Evolutionary conservation across 331 rosid species (phyloP).

Genomic region (Malus hybrid): DNA sequence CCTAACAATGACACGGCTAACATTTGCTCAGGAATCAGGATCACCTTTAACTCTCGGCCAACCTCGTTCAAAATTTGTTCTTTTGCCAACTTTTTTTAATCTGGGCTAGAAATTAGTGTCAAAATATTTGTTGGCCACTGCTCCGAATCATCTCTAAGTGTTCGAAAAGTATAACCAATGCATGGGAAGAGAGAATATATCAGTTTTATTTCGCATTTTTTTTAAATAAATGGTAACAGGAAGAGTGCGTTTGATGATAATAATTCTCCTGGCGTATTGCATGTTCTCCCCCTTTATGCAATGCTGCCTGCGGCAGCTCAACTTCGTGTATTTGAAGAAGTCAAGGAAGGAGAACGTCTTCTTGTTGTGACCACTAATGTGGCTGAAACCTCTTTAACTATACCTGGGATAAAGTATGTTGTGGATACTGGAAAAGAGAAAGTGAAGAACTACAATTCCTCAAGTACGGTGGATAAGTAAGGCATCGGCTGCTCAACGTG

Average conservation of each 20-base stretch:
- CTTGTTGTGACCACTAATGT: slow-evolving; percentile 89
- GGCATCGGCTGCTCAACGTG: slow-evolving; percentile 93
- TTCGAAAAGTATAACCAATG: too few species aligned
- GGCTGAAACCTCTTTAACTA: slow-evolving; percentile 93
- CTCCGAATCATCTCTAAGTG: too few species aligned
- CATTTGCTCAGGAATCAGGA: too few species aligned
- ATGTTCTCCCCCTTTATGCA: slow-evolving; percentile 86
- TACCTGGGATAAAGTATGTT: slow-evolving; percentile 63
- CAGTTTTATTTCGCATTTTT: too few species aligned
- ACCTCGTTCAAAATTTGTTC: too few species aligned
- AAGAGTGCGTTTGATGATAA: slow-evolving; percentile 11
- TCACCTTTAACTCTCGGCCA: too few species aligned
- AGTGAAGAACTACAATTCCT: slow-evolving; percentile 61
- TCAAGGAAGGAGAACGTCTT: slow-evolving; percentile 72
- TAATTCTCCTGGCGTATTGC: slow-evolving; percentile 37
- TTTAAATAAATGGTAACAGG: too few species aligned
- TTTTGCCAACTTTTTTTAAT: too few species aligned
- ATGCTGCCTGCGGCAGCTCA: slow-evolving; percentile 86
- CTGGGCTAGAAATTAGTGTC: too few species aligned
- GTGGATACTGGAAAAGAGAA: slow-evolving; percentile 49
- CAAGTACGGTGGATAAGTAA: slow-evolving; percentile 93
- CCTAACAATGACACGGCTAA: too few species aligned
- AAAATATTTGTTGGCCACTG: too few species aligned
- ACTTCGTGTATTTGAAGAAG: slow-evolving; percentile 67
- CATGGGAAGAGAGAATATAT: too few species aligned